A percentile compares a stretch with the other conserved stretches of the same genome.
Conservation (phyloP, 2,329 filamentous ascomycete species). For the Coniella vitis region DNA sequence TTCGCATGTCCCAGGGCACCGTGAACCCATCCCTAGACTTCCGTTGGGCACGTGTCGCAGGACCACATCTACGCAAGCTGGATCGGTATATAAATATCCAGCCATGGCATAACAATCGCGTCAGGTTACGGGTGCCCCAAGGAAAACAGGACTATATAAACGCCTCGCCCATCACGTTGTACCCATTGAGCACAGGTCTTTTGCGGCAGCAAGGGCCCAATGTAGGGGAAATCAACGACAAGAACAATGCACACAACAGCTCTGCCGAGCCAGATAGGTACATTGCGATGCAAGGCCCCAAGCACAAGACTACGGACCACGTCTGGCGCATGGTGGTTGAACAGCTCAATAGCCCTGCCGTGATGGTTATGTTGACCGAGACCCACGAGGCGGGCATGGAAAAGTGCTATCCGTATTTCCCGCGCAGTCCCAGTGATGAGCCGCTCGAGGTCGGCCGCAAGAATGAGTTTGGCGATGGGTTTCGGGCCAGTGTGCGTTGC, state of each 20-base stretch:
- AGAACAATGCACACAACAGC: neutral
- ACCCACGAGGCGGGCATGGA: constrained; percentile 70
- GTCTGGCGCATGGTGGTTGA: constrained; percentile 96
- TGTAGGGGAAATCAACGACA: neutral
- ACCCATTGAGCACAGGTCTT: constrained; percentile 31
- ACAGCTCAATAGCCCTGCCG: constrained; percentile 62
- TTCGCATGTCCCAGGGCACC: constrained; percentile 35
- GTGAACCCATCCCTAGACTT: constrained; percentile 31
- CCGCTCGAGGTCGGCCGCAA: constrained; percentile 54
- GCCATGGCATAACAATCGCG: constrained; percentile 79
- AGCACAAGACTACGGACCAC: constrained; percentile 65
- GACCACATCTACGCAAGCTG: constrained; percentile 50
- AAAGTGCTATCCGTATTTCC: constrained; percentile 90
- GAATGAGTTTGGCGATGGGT: constrained; percentile 59
- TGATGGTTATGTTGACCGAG: constrained; percentile 92
- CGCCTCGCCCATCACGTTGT: constrained; percentile 62
- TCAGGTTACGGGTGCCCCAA: constrained; percentile 71
- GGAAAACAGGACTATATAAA: constrained; percentile 75
- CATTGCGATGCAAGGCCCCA: constrained; percentile 93
- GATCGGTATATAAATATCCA: constrained; percentile 90
- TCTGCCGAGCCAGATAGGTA: constrained; percentile 49
- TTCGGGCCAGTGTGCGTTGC: constrained; percentile 63
- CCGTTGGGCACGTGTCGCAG: constrained; percentile 45
- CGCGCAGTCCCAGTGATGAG: constrained; percentile 46
- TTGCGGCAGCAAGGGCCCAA: constrained; percentile 4